phyloP scores from a whole-genome alignment of 2,329 filamentous ascomycete species.

The Cercospora sp. region DNA sequence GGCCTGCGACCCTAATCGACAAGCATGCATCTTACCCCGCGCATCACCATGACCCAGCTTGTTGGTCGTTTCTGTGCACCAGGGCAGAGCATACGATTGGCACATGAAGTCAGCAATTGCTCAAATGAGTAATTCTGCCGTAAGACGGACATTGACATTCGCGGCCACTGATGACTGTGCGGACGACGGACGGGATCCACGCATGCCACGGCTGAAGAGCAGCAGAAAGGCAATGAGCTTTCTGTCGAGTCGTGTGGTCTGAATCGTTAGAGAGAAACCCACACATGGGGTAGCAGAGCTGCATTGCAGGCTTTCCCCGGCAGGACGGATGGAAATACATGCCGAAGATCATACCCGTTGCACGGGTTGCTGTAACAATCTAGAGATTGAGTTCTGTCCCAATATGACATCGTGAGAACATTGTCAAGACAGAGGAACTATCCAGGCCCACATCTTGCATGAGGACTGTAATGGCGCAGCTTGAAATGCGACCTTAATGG shows the following conservation, averaged over 20 bases:
- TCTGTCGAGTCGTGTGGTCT: not conserved
- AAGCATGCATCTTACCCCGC: not conserved
- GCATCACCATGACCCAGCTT: not conserved
- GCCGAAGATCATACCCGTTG: not conserved
- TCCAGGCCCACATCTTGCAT: not conserved
- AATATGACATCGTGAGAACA: not conserved
- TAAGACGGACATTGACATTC: not conserved
- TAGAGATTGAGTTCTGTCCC: not conserved
- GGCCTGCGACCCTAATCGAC: not conserved
- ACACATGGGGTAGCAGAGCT: not conserved
- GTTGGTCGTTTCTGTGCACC: not conserved
- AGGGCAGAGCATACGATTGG: not conserved
- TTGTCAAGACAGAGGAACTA: not conserved
- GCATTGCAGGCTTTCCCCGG: not conserved
- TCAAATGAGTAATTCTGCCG: not conserved
- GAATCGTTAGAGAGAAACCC: not conserved
- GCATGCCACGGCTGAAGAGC: not conserved
- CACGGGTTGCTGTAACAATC: not conserved
- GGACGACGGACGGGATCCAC: not conserved
- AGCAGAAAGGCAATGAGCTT: not conserved
- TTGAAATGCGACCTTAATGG: not conserved
- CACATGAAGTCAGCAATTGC: not conserved
- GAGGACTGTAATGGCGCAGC: not conserved
- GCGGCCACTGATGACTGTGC: not conserved
- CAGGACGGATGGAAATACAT: not conserved